Conservation (phyloP, 345 rosid genomes). For the Sonneratia alba region DNA sequence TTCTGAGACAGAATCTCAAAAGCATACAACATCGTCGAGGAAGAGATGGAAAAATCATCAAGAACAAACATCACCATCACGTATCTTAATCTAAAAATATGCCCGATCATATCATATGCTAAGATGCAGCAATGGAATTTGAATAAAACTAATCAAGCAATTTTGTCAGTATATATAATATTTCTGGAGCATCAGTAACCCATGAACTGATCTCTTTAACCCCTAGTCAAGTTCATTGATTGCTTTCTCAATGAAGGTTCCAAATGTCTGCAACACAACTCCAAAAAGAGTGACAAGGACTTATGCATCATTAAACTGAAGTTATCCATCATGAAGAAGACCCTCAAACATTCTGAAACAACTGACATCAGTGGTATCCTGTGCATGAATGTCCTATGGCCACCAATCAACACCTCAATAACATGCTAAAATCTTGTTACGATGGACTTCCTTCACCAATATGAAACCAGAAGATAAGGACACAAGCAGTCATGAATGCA, state of each 20-base stretch:
- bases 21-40: neutral
- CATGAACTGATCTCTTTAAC: too few species aligned
- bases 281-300: neutral
- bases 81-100: neutral
- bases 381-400: neutral
- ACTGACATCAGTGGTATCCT: too few species aligned
- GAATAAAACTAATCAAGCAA: neutral
- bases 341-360: neutral
- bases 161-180: too few species aligned
- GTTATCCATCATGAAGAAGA: neutral
- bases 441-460: too few species aligned
- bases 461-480: neutral
- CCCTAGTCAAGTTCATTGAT: neutral
- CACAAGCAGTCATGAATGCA: neutral
- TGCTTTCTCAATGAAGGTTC: neutral
- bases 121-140: neutral
- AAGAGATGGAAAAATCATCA: neutral
- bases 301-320: neutral
- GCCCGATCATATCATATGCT: neutral
- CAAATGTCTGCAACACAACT: neutral
- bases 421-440: neutral
- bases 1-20: too few species aligned
- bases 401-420: neutral
- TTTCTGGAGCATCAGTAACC: too few species aligned
- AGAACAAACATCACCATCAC: neutral